phyloP scores from a whole-genome alignment of 306 rosid species.

The Cucumis cinereus region DNA sequence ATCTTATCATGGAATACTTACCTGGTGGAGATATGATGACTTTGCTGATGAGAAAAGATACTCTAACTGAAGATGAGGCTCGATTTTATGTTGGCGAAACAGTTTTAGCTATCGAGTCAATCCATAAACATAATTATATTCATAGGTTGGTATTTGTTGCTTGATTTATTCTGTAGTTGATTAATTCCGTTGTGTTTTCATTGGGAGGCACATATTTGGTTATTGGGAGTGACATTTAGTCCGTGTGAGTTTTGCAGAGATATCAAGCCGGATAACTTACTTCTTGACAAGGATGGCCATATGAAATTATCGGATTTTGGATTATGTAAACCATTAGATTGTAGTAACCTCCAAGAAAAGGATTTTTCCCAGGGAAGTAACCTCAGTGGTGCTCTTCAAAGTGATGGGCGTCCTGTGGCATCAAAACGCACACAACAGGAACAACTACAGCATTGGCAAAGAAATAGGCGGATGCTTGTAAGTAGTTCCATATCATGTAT shows the following conservation, averaged over 20 bases:
- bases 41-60: constrained; percentile 94
- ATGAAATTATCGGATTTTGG: constrained; percentile 98
- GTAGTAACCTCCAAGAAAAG: constrained; percentile 89
- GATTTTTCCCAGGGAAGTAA: constrained; percentile 72
- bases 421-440: constrained; percentile 97
- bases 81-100: constrained; percentile 97
- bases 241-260: constrained; percentile 49
- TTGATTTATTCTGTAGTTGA: constrained; percentile 7
- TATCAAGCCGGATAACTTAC: constrained; percentile 97
- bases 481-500: constrained; percentile 23
- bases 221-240: constrained; percentile 7
- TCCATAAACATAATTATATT: constrained; percentile 92
- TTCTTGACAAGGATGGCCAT: constrained; percentile 84
- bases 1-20: constrained; percentile 97
- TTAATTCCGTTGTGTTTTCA: background rate
- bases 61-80: constrained; percentile 86
- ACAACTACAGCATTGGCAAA: constrained; percentile 98
- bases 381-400: constrained; percentile 86
- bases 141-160: constrained; percentile 50
- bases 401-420: constrained; percentile 77
- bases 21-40: constrained; percentile 99
- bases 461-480: constrained; percentile 97
- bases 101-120: constrained; percentile 87
- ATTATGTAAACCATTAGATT: constrained; percentile 91
- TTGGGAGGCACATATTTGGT: background rate